Base-by-base conservation (phyloP, 108 stramenopile species). In the Pseudonitzschia delicatissima region DNA sequence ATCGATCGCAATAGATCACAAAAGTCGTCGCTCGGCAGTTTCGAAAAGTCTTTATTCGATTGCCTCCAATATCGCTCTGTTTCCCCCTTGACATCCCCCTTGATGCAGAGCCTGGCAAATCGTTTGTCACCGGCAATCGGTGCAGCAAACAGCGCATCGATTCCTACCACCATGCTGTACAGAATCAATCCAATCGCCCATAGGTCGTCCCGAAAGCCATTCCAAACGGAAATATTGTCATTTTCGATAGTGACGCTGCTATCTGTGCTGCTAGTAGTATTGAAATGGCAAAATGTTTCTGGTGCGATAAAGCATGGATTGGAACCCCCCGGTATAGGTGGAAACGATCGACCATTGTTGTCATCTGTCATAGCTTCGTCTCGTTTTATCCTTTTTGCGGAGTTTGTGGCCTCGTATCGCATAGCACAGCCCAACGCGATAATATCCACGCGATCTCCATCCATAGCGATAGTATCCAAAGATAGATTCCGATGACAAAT, bases 171-270 rank as follows among this genome's bases (percentile, higher is more conserved):
- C 65, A 90, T 76, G 29, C 85, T 79, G 66, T 86, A 95, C 34
- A 95, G 74, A 27, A 95, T 84, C 45, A 95, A 74, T 11, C 93
- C 93, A 45, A 58, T 57, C 7, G 91, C 86, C 93, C 93, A 92
- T 20, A 95, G 61, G 68, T 93, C 92, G 20, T 80, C 85, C 3
- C 88, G 74, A 52, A 81, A 87, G 26, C 88, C 88, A 50, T 94
- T 77, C 69, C 69, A 62, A 29, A 26, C 60, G 34, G 68, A 90
- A 89, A 29, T 50, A 58, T 25, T n/a, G n/a, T n/a, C n/a, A n/a
- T n/a, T n/a, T n/a, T n/a, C n/a, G n/a, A n/a, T n/a, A n/a, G n/a
- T n/a, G n/a, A n/a, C n/a, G 15, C 40, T 42, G 15, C 40, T 42
- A 0, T 15, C 15, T 47, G 27, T 25, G 42, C 59, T 29, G 49